These are phyloP conservation scores for Boletus semigastroideus DNA, from an alignment of 1,284 basidiomycete genomes.

Conservation along the genomic window DNA sequence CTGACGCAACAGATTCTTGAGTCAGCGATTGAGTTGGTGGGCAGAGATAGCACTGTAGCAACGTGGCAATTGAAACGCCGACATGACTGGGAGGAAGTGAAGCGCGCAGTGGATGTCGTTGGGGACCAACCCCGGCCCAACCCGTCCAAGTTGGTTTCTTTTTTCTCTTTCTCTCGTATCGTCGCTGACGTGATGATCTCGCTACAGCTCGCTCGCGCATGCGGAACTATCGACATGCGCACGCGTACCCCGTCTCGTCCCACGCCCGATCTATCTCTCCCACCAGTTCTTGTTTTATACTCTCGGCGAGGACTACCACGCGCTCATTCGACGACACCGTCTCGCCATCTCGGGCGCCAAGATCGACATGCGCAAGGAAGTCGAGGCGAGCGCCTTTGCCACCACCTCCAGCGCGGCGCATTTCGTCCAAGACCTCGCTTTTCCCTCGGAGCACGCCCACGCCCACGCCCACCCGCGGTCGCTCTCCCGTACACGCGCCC, in stretches of 20 bases:
- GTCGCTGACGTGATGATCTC: slow-evolving; percentile 1
- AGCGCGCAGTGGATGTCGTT: slow-evolving; percentile 33
- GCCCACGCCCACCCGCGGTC: slow-evolving; percentile 2
- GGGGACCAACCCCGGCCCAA: slow-evolving; percentile 9
- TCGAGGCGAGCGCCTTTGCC: slow-evolving; percentile 60
- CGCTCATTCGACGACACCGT: slow-evolving; percentile 66
- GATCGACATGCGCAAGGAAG: slow-evolving; percentile 70
- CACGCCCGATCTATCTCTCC: slow-evolving; percentile 74
- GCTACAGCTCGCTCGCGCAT: slow-evolving; percentile 61
- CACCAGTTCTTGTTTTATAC: slow-evolving; percentile 81
- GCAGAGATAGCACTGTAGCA: slow-evolving; percentile 55
- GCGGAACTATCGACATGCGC: slow-evolving; percentile 80
- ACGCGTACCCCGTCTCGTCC: slow-evolving; percentile 55
- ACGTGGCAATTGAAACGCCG: slow-evolving; percentile 65
- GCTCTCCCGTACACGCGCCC: neutral
- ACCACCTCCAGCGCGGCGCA: slow-evolving; percentile 38
- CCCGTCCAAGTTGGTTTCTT: slow-evolving; percentile 20
- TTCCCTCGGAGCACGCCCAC: slow-evolving; percentile 34
- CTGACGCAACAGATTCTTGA: slow-evolving; percentile 42
- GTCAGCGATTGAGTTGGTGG: slow-evolving; percentile 38
- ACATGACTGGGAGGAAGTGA: slow-evolving; percentile 56
- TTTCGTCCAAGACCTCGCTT: slow-evolving; percentile 56
- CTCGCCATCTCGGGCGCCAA: slow-evolving; percentile 59
- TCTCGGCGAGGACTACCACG: slow-evolving; percentile 77
- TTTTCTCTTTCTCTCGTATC: neutral